Evolutionary conservation across 2,329 filamentous ascomycete genomes (phyloP), one percentile per base, ranked within the genome.

Genomic region (Immersiporthe knoxdaviesiana): DNA sequence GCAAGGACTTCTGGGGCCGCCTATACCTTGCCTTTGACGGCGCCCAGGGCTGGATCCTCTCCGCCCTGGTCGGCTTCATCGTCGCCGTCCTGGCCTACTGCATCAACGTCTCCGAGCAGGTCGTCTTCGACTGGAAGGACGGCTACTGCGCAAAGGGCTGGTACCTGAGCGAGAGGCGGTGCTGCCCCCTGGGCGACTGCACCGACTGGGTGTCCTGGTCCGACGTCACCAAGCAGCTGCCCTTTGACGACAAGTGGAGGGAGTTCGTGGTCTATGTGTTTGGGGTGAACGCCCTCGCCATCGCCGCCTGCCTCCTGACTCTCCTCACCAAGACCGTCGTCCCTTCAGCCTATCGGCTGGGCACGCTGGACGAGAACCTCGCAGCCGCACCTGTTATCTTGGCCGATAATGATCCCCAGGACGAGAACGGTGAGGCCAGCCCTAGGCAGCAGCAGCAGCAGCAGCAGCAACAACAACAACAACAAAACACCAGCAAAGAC

Each of bases 311-410:
- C 76, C 82, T 91, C 63, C 81, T 98, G 69, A 97, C 95, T 0
- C 81, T 98, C 59, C 90, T 89, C 39, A 97, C 96, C n/a, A 97
- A 97, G 81, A 98, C 95, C 0, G 91, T 96, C 8, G 93, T 98
- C 1, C 94, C 95, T 0, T 97, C 94, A 1, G 90, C 93, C 1
- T 91, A 97, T 73, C 92, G 91, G 0, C 87, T 98, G 70, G 88
- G 92, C 0, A 98, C 95, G 0, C 84, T 98, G 24, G 96, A 98
- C 78, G 96, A 98, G 79, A 97, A 99, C 74, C 84, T 99, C 1
- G 94, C 87, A 1, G 94, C 94, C 11, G 85, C 89, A 50, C 76
- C 82, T 68, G 77, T 78, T 2, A 74, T 77, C 0, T 74, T 77
- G 1, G 78, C 81, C 12, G 82, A 86, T 54, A 73, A 78, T 32